Evolutionary conservation across 495 filamentous ascomycete genomes (phyloP).

Genomic region (Lasiosphaeria hispida): DNA sequence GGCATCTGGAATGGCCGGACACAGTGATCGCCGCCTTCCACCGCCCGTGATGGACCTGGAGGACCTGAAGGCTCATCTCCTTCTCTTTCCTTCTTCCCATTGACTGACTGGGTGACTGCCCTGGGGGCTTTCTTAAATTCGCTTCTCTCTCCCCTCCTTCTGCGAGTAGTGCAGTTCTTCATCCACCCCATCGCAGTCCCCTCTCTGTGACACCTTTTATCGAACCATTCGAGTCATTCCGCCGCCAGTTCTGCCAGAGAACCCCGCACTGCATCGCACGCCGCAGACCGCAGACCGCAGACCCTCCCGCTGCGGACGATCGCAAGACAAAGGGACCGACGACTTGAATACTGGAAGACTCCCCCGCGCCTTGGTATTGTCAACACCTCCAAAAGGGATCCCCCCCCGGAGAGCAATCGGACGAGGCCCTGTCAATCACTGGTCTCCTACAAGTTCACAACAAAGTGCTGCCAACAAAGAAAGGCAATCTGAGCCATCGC

Average conservation of each 20-base stretch:
- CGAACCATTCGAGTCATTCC: conserved; percentile 9
- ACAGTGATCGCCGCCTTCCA: conserved; percentile 14
- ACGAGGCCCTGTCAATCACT: conserved; percentile 23
- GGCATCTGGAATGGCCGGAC: conserved; percentile 8
- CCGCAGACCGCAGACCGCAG: neutral
- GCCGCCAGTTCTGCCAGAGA: neutral
- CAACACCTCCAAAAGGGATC: too few relatives aligned
- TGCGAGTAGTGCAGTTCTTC: neutral
- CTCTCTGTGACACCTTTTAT: neutral
- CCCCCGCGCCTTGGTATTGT: neutral
- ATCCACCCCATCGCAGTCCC: neutral
- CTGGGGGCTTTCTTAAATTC: neutral
- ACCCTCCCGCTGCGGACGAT: neutral
- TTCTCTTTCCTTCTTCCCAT: neutral
- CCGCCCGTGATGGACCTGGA: conserved; percentile 1
- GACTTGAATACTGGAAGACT: neutral
- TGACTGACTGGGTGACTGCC: too few relatives aligned
- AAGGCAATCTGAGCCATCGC: conserved; percentile 8
- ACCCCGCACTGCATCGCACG: conserved; percentile 4
- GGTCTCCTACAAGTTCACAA: neutral
- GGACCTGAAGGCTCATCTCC: neutral
- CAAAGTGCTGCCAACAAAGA: conserved; percentile 14
- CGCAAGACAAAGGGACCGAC: conserved; percentile 1
- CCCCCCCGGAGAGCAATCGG: neutral
- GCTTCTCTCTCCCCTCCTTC: neutral